These are phyloP conservation scores for Apophysomyces trapeziformis DNA, from an alignment of 371 early-diverging fungal genomes.

Conservation along the genomic window DNA sequence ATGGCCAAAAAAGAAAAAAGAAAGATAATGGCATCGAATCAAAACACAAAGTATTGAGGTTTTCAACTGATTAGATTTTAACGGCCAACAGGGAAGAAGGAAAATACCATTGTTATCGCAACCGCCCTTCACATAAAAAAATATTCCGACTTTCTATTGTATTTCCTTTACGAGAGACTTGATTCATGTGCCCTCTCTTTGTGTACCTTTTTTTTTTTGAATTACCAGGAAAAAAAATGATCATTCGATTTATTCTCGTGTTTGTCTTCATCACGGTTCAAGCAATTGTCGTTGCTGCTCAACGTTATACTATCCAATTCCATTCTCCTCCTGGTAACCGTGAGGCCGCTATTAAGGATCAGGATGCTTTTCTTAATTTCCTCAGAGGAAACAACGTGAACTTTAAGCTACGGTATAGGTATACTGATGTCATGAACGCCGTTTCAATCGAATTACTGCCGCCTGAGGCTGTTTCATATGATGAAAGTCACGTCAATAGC, in stretches of 20 bases:
- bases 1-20: neutral
- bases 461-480: neutral
- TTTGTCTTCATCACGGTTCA: neutral
- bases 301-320: slow-evolving; percentile 20
- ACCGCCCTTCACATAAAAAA: neutral
- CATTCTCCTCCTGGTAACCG: slow-evolving; percentile 10
- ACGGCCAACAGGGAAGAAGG: neutral
- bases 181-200: too few species aligned
- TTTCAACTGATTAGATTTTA: neutral
- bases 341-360: slow-evolving; percentile 59
- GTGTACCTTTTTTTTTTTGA: too few species aligned
- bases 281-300: neutral
- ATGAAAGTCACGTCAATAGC: neutral
- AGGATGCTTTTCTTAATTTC: slow-evolving; percentile 27
- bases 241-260: slow-evolving; percentile 5
- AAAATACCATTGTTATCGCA: slow-evolving; percentile 3
- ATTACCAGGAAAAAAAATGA: neutral
- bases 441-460: slow-evolving; percentile 16
- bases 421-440: slow-evolving; percentile 18
- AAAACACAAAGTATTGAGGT: neutral
- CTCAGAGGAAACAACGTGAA: neutral
- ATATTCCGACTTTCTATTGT: neutral
- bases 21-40: neutral
- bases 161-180: neutral
- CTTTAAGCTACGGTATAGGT: slow-evolving; percentile 18